phyloP scores from a whole-genome alignment of 2,329 filamentous ascomycete species.

The Fusarium protoensiforme region DNA sequence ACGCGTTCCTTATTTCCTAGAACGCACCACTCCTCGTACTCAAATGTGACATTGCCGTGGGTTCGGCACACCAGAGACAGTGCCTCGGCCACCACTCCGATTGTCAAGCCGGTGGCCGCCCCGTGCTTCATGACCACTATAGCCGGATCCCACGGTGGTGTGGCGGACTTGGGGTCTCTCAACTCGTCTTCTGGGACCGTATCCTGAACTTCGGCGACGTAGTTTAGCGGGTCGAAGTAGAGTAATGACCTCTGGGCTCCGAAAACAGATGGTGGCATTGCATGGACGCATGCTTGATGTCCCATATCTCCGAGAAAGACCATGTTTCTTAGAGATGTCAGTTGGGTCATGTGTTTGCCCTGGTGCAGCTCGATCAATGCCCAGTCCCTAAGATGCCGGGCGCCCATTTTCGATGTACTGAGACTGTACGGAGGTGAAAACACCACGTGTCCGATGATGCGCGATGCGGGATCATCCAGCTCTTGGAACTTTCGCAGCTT shows the following conservation, averaged over 20 bases:
- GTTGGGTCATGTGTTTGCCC: not conserved
- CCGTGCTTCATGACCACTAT: not conserved
- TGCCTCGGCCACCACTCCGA: not conserved
- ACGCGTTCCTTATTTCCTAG: not conserved
- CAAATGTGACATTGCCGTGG: not conserved
- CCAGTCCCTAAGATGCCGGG: constrained; percentile 13
- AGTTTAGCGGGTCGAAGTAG: not conserved
- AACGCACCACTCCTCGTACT: constrained; percentile 15
- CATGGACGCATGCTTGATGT: not conserved
- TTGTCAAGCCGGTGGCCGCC: not conserved
- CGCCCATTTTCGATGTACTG: not conserved
- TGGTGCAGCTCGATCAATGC: constrained; percentile 17
- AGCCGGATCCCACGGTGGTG: not conserved
- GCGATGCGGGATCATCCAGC: not conserved
- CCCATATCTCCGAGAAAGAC: not conserved
- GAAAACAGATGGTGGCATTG: not conserved
- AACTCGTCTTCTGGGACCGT: not conserved
- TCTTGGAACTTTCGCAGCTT: not conserved
- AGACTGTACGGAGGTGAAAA: not conserved
- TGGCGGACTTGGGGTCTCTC: not conserved
- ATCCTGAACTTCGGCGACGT: not conserved
- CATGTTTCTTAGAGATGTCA: not conserved
- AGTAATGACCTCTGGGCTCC: not conserved
- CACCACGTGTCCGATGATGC: constrained; percentile 6
- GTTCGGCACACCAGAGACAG: not conserved